Conservation (phyloP, 345 rosid species). For the Limnanthes douglasii region DNA sequence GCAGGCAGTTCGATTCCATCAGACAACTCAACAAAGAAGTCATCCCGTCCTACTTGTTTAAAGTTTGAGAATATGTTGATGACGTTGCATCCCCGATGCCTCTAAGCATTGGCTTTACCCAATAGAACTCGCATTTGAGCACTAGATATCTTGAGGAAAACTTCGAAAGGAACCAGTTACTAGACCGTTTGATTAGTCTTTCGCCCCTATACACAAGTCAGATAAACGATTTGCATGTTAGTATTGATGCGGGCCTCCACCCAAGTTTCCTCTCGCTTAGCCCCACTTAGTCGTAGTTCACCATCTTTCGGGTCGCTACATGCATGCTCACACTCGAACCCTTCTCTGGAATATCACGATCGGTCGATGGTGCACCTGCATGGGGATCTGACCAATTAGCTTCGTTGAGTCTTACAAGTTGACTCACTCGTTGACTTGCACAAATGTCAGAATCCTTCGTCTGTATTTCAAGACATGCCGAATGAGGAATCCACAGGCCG, state of each 20-base stretch:
- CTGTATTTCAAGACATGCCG: slow-evolving; percentile 46
- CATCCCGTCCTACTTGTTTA: too few species aligned
- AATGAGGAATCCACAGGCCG: slow-evolving; percentile 27
- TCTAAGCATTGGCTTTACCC: too few species aligned
- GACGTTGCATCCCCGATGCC: too few species aligned
- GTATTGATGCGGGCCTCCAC: slow-evolving; percentile 4
- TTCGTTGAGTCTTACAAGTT: too few species aligned
- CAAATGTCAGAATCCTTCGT: slow-evolving; percentile 41
- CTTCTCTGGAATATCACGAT: too few species aligned
- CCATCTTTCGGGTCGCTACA: slow-evolving; percentile 6
- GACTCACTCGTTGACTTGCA: slow-evolving; percentile 24
- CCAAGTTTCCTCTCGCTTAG: slow-evolving; percentile 2
- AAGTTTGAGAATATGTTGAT: too few species aligned
- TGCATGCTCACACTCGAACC: slow-evolving; percentile 4
- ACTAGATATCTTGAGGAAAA: too few species aligned
- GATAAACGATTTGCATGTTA: slow-evolving; percentile 4
- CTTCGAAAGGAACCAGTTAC: too few species aligned
- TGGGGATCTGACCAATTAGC: too few species aligned
- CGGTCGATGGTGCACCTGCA: too few species aligned
- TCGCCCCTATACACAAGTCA: slow-evolving; percentile 11
- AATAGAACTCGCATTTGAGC: too few species aligned
- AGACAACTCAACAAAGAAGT: too few species aligned
- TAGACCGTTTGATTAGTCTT: slow-evolving; percentile 9
- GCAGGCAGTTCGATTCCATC: neutral
- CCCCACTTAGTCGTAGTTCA: slow-evolving; percentile 2